These are phyloP conservation scores for Sporothrix variecibatus DNA, from an alignment of 2,329 filamentous ascomycete genomes.

Conservation along the genomic window DNA sequence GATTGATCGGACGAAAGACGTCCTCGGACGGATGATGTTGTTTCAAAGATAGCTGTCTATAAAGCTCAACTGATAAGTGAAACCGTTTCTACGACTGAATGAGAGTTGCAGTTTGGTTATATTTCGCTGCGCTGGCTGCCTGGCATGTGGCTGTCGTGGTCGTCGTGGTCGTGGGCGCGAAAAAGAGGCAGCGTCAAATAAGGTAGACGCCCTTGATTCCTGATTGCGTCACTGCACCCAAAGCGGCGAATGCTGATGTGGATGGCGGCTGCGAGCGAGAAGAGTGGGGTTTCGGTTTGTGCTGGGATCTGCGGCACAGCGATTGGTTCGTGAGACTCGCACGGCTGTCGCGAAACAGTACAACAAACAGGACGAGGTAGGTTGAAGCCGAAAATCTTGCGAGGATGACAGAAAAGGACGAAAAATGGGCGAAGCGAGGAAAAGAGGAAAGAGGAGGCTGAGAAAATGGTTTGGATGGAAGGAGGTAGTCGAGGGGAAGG, in stretches of 20 bases:
- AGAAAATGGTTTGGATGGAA: background rate
- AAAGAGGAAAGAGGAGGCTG: constrained; percentile 1
- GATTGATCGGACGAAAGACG: background rate
- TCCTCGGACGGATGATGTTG: background rate
- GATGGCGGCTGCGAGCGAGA: constrained; percentile 7
- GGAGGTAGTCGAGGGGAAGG: background rate
- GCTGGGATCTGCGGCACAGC: constrained; percentile 5
- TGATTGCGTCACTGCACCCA: constrained; percentile 23
- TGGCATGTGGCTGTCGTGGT: background rate
- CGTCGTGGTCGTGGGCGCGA: background rate
- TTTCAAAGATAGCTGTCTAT: background rate
- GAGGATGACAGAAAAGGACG: background rate
- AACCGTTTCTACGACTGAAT: background rate
- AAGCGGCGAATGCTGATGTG: constrained; percentile 2
- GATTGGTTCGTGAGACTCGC: background rate
- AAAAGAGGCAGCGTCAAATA: background rate
- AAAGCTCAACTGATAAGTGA: background rate
- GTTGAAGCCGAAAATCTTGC: background rate
- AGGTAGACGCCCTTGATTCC: background rate
- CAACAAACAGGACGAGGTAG: background rate
- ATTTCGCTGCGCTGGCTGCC: constrained; percentile 1
- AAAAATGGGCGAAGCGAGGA: background rate
- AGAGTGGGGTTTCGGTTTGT: background rate
- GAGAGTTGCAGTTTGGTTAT: background rate
- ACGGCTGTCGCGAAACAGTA: constrained; percentile 1